Evolutionary conservation across 176 grass and related monocot genomes (phyloP), one percentile per base, ranked within the genome.

Genomic region (Calamus simplicifolius): DNA sequence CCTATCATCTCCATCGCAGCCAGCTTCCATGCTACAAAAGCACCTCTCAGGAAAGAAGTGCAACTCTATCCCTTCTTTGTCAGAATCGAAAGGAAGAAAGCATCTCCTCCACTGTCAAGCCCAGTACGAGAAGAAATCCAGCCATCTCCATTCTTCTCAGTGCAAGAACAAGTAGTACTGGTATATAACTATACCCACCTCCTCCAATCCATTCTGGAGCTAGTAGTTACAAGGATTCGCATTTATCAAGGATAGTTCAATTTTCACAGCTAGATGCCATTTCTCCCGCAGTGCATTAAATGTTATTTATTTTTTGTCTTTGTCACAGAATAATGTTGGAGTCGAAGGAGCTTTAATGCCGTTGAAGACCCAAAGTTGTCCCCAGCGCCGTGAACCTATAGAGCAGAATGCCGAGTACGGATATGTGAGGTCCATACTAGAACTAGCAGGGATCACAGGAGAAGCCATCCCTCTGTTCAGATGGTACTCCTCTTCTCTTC

Each of bases 341-440:
- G 52, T 62, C 28, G 21, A 51, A 51, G 31, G 15, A 25, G 16
- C 31, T 19, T n/a, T 50, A 4, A 8, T 29, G 23, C 48, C 49
- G 62, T 48, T 28, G 55, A 58, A 73, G 55, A 29, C 21, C 17
- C 63, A 3, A 1, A 23, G 16, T 18, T 17, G 6, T 17, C 31
- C 4, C 53, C 10, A 31, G 19, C 26, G 29, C 16, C 60, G 30
- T 15, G 18, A 13, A 62, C 57, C 49, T 16, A 55, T 56, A 48
- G 68, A 89, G 29, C 67, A 88, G 50, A 73, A 97, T 71, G 69
- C 83, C 0, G 86, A 88, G 58, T 82, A 85, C 78, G 38, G 72
- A 0, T 98, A 98, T 66, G 49, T 89, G 3, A 74, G 59, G 17
- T 59, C 52, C 1, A 76, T 92, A 60, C 79, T 98, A 16, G 63